Percentiles rank a stretch among this genome's conserved stretches.
phyloP scores from a whole-genome alignment of 495 filamentous ascomycete species.

The Daldinia childiae region DNA sequence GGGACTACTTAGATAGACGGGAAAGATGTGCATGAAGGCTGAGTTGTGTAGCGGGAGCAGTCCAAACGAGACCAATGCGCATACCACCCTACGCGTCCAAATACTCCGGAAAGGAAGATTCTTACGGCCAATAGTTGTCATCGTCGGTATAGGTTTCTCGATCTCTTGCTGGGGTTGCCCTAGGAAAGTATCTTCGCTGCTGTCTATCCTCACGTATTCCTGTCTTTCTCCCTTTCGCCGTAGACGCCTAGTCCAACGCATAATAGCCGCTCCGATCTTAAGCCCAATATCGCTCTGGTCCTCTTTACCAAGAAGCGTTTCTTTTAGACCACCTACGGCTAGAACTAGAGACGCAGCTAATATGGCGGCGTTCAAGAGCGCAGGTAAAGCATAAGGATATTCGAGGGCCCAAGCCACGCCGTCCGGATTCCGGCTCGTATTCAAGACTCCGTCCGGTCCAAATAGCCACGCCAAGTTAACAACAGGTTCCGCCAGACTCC shows the following conservation, averaged over 20 bases:
- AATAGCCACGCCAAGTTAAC: conserved; percentile 71
- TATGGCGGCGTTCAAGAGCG: conserved; percentile 43
- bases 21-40: conserved; percentile 79
- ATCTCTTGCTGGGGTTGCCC: conserved; percentile 35
- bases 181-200: conserved; percentile 32
- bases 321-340: conserved; percentile 33
- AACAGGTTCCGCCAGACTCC: conserved; percentile 76
- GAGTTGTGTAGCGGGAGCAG: conserved; percentile 78
- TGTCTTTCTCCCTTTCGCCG: conserved; percentile 1
- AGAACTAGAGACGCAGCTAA: conserved; percentile 39
- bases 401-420: conserved; percentile 47
- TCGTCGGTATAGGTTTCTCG: conserved; percentile 44
- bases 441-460: conserved; percentile 58
- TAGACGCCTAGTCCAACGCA: conserved; percentile 47
- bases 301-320: conserved; percentile 46
- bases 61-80: conserved; percentile 70
- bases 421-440: conserved; percentile 39
- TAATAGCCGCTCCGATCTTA: conserved; percentile 16
- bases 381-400: conserved; percentile 55
- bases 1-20: conserved; percentile 75
- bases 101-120: conserved; percentile 65
- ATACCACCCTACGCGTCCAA: conserved; percentile 69
- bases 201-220: conserved; percentile 32
- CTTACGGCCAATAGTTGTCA: conserved; percentile 38
- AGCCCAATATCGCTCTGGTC: conserved; percentile 46